Conservation (phyloP, 805 yeast species). For the Yarrowia porcina region DNA sequence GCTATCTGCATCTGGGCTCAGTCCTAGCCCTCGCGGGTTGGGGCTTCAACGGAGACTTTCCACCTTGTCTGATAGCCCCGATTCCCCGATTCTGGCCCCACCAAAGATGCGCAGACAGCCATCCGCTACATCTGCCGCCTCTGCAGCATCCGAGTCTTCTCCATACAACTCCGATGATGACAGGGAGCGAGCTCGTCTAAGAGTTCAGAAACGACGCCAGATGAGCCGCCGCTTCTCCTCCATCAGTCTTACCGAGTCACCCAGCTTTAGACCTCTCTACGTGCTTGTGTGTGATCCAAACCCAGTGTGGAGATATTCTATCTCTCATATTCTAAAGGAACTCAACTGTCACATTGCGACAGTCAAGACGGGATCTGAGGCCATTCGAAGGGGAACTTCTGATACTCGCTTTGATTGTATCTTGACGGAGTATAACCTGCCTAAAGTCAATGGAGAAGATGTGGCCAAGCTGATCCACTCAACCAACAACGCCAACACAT, state of each 20-base stretch:
- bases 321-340: slow-evolving; percentile 58
- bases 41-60: slow-evolving; percentile 6
- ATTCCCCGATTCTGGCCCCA: slow-evolving; percentile 10
- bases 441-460: slow-evolving; percentile 64
- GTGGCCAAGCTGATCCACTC: slow-evolving; percentile 70
- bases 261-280: slow-evolving; percentile 45
- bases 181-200: slow-evolving; percentile 9
- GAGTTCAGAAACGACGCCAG: slow-evolving; percentile 49
- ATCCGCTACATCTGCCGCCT: slow-evolving; percentile 40
- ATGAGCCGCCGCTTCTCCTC: slow-evolving; percentile 43
- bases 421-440: slow-evolving; percentile 66
- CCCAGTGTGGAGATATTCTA: slow-evolving; percentile 71
- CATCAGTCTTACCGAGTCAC: slow-evolving; percentile 21
- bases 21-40: slow-evolving; percentile 12
- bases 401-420: slow-evolving; percentile 81
- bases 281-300: slow-evolving; percentile 83
- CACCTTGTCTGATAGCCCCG: slow-evolving; percentile 3
- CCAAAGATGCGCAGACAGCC: slow-evolving; percentile 17
- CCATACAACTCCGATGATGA: slow-evolving; percentile 63
- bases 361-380: slow-evolving; percentile 75
- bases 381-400: slow-evolving; percentile 76
- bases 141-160: slow-evolving; percentile 32
- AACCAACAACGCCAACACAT: slow-evolving; percentile 73
- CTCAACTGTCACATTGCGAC: slow-evolving; percentile 78
- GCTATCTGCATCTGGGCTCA: slow-evolving; percentile 10